Percentiles rank a stretch among this genome's conserved stretches.
Conservation (phyloP, 2,329 filamentous ascomycete genomes). For the Rutstroemia sp. region DNA sequence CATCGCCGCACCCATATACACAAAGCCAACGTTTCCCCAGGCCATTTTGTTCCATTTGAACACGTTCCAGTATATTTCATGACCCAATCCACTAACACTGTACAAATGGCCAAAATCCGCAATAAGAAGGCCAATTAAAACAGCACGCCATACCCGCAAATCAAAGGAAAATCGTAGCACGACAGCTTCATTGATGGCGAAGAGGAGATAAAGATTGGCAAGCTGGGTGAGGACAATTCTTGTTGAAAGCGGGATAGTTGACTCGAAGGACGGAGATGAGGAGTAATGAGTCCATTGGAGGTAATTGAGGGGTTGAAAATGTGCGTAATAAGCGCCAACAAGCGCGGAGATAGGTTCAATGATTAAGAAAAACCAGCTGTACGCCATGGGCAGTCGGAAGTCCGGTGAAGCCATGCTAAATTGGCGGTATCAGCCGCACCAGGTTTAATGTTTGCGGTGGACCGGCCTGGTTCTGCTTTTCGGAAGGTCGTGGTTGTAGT, state of each 20-base stretch:
- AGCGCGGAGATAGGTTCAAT: constrained; percentile 55
- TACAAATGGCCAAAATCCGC: constrained; percentile 74
- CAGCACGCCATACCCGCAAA: constrained; percentile 59
- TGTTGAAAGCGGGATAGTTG: constrained; percentile 47
- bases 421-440: neutral
- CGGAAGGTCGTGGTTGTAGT: no score
- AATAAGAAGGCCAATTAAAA: constrained; percentile 60
- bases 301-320: constrained; percentile 47
- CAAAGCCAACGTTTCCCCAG: constrained; percentile 62
- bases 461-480: no score
- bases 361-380: constrained; percentile 68
- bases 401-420: constrained; percentile 23
- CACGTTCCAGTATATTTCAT: constrained; percentile 49
- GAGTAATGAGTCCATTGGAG: constrained; percentile 52
- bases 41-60: constrained; percentile 59
- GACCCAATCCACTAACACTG: constrained; percentile 52
- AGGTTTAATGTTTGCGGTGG: neutral
- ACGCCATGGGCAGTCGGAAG: constrained; percentile 49
- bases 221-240: constrained; percentile 66
- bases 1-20: constrained; percentile 58
- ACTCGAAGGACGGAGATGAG: constrained; percentile 17
- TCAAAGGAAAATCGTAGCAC: constrained; percentile 65
- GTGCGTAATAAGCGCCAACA: constrained; percentile 45
- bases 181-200: constrained; percentile 69
- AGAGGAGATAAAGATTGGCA: constrained; percentile 70